These are phyloP conservation scores for Protomyces macrosporus DNA, from an alignment of 1,139 yeast genomes.

Conservation along the genomic window DNA sequence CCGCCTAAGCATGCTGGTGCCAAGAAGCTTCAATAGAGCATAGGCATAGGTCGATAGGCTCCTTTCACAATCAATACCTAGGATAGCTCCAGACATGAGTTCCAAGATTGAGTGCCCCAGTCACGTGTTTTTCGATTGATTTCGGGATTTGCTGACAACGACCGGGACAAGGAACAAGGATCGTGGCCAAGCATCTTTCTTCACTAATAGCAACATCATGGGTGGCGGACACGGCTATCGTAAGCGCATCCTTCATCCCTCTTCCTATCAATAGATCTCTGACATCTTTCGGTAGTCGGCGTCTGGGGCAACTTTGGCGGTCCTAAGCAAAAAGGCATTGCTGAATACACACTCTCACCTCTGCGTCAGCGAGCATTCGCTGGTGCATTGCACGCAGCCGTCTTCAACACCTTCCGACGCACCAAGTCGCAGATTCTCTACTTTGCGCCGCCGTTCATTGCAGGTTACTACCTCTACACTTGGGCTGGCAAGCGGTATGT, in stretches of 20 bases:
- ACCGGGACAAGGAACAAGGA: not conserved
- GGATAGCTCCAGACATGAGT: no score
- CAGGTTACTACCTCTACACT: conserved; percentile 85
- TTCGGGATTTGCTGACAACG: not conserved
- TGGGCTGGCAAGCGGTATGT: conserved; percentile 57
- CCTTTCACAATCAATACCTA: no score
- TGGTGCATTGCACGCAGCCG: conserved; percentile 77
- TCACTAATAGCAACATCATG: not conserved
- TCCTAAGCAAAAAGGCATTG: conserved; percentile 78
- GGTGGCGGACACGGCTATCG: conserved; percentile 43
- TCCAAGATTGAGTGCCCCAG: no score
- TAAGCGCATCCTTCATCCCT: not conserved
- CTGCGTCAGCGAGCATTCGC: conserved; percentile 88
- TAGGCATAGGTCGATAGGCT: no score
- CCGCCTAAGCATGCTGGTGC: not conserved
- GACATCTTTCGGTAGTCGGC: not conserved
- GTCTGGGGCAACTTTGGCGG: conserved; percentile 46
- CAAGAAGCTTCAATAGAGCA: not conserved
- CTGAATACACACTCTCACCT: conserved; percentile 85
- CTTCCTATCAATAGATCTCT: not conserved
- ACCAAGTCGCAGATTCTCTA: conserved; percentile 77
- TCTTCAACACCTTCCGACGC: conserved; percentile 94
- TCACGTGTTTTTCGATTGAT: no score
- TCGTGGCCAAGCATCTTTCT: no score
- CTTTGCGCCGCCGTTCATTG: conserved; percentile 67